A percentile compares a stretch with the other conserved stretches of the same genome.
Evolutionary conservation across 768 basidiomycete species (phyloP).

Genomic region (Mycena rebaudengoi): DNA sequence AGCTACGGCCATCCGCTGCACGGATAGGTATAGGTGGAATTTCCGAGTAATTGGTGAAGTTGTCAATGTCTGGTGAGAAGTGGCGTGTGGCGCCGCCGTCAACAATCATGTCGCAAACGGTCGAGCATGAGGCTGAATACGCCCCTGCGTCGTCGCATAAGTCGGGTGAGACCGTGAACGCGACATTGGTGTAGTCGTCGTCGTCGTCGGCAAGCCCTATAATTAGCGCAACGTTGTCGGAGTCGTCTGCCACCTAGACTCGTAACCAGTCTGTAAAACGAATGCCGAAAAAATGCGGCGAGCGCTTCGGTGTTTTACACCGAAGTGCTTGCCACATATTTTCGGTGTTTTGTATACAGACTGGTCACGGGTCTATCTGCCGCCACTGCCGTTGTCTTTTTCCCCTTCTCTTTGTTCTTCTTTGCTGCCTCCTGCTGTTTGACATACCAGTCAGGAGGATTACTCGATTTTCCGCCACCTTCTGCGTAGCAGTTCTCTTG

Average conservation of each 20-base stretch:
- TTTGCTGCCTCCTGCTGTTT: conserved; percentile 29
- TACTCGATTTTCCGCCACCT: conserved; percentile 44
- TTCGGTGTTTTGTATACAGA: too few species aligned
- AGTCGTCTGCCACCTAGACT: too few species aligned
- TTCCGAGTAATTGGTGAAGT: conserved; percentile 35
- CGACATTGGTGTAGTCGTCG: neutral
- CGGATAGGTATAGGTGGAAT: conserved; percentile 30
- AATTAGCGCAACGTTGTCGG: neutral
- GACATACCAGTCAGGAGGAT: conserved; percentile 34
- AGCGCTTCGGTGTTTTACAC: too few species aligned
- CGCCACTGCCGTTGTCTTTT: conserved; percentile 11
- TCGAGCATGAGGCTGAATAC: neutral
- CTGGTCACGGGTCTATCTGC: too few species aligned
- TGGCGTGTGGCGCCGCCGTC: conserved; percentile 45
- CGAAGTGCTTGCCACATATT: too few species aligned
- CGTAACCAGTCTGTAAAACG: too few species aligned
- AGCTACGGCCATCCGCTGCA: conserved; percentile 37
- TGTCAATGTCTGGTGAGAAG: conserved; percentile 39
- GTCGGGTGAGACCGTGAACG: neutral
- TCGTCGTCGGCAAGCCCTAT: neutral
- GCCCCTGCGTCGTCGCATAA: neutral
- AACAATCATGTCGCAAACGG: conserved; percentile 30
- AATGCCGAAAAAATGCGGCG: too few species aligned
- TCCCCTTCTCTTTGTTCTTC: conserved; percentile 19
- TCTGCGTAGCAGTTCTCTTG: conserved; percentile 39